These are phyloP conservation scores for Laguncularia racemosa DNA, from an alignment of 345 rosid genomes.

Conservation along the genomic window DNA sequence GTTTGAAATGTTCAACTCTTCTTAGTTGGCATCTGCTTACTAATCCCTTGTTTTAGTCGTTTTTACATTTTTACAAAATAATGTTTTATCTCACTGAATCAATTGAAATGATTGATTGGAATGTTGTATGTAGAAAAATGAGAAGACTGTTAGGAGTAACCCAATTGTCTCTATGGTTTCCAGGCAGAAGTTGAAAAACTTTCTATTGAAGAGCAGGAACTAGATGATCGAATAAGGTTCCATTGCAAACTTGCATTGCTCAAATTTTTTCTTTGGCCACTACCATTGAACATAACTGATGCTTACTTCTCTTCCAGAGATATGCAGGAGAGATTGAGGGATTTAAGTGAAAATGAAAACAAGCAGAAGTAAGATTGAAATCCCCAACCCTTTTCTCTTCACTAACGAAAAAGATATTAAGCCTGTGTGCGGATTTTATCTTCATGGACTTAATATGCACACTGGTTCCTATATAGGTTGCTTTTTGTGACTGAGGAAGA, in stretches of 20 bases:
- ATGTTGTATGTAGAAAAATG: conserved; percentile 1
- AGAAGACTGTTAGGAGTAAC: neutral
- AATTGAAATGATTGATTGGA: neutral
- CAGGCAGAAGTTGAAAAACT: conserved; percentile 83
- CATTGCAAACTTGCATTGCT: conserved; percentile 15
- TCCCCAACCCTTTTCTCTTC: conserved; percentile 2
- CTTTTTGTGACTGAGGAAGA: conserved; percentile 93
- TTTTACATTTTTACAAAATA: neutral
- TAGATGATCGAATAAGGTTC: conserved; percentile 87
- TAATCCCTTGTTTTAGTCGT: neutral
- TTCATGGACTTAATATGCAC: neutral
- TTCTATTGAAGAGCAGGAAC: conserved; percentile 49
- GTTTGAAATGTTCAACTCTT: neutral
- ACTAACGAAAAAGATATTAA: neutral
- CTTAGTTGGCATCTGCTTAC: neutral
- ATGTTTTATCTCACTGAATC: neutral
- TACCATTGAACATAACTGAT: conserved; percentile 25
- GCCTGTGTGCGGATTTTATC: neutral
- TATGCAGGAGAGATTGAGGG: conserved; percentile 69
- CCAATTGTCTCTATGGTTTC: conserved; percentile 8
- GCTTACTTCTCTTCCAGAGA: conserved; percentile 46
- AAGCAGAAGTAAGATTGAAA: conserved; percentile 53
- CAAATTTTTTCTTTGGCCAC: conserved; percentile 9
- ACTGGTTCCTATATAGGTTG: conserved; percentile 47
- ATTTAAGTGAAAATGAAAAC: conserved; percentile 72